Percentiles rank a stretch among this genome's conserved stretches.
Conservation (phyloP, 306 rosid species). For the Arachis stenosperma region DNA sequence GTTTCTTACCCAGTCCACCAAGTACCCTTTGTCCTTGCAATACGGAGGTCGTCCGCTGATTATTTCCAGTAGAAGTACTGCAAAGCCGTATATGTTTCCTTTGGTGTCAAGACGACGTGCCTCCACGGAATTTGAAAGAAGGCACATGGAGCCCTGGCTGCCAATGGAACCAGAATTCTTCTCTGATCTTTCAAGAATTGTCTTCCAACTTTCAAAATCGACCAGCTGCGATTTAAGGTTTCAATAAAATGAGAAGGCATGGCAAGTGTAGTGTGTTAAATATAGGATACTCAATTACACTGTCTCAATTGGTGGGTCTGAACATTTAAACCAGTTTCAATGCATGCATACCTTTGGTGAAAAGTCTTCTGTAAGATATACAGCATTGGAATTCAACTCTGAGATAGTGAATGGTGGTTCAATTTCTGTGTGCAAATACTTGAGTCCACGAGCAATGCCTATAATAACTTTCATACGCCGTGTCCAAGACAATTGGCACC, state of each 20-base stretch:
- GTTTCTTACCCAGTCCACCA: slow-evolving; percentile 88
- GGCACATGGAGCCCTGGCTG: slow-evolving; percentile 66
- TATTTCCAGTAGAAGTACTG: slow-evolving; percentile 79
- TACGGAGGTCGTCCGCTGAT: slow-evolving; percentile 88
- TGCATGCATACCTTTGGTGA: slow-evolving; percentile 75
- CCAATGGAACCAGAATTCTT: slow-evolving; percentile 69
- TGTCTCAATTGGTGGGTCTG: not conserved
- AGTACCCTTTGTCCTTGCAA: slow-evolving; percentile 84
- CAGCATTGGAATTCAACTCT: slow-evolving; percentile 83
- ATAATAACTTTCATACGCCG: slow-evolving; percentile 84
- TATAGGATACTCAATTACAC: slow-evolving; percentile 23
- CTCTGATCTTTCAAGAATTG: slow-evolving; percentile 84
- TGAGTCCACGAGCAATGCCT: slow-evolving; percentile 90
- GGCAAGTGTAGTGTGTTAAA: not conserved
- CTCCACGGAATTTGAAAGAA: slow-evolving; percentile 77
- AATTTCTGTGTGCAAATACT: slow-evolving; percentile 81
- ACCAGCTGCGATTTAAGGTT: slow-evolving; percentile 64
- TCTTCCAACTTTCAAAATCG: slow-evolving; percentile 97
- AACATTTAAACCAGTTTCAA: slow-evolving; percentile 11
- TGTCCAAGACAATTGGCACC: slow-evolving; percentile 88
- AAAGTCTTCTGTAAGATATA: slow-evolving; percentile 95
- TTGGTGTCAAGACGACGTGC: slow-evolving; percentile 76
- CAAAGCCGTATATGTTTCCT: slow-evolving; percentile 86
- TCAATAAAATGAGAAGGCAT: slow-evolving; percentile 28
- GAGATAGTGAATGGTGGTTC: slow-evolving; percentile 93